Base-by-base conservation (phyloP, 2,329 filamentous ascomycete species). In the Apiospora marii region DNA sequence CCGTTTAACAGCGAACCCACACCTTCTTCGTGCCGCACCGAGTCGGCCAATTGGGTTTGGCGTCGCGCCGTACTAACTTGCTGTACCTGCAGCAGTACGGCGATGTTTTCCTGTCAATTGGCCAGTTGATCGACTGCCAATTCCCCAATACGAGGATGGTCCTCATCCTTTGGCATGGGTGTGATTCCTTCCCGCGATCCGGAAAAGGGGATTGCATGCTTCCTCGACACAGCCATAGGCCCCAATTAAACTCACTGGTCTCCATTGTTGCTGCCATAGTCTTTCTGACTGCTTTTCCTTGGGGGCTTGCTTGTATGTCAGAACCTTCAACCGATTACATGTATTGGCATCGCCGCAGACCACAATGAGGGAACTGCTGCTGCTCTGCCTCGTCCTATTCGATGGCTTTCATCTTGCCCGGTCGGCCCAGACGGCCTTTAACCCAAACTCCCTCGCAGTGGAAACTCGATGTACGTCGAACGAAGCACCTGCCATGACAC, bases 1-100 rank as follows among this genome's bases (percentile, higher is more conserved):
- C 67, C 67, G 67, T 69, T 69, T 69, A 69, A 37, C 44, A n/a
- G 46, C 24, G 22, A 68, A n/a, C 22, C 67, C 24, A 37, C 43
- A 7, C 43, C 22, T 8, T 68, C 24, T 34, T n/a, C n/a, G 67
- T 48, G 27, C 44, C 44, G 44, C 16, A 14, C 27, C 43, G 6
- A 30, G 27, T 37, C 27, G 48, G 30, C 67, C 43, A 49, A 69
- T 49, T 3, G 67, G 4, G n/a, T n/a, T 8, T 37, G 37, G 67
- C 16, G 13, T n/a, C 30, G 43, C 67, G 67, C 24, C 43, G 5
- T 27, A 4, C 13, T 30, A 27, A 61, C 53, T 22, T 7, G 27
- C 34, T 41, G 58, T 64, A n/a, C 44, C 67, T 69, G 44, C 44
- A 48, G 41, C 67, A 49, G 7, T 10, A n/a, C 19, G 19, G 4